Conservation (phyloP, 2,329 filamentous ascomycete species). For the Didymella segeticola region DNA sequence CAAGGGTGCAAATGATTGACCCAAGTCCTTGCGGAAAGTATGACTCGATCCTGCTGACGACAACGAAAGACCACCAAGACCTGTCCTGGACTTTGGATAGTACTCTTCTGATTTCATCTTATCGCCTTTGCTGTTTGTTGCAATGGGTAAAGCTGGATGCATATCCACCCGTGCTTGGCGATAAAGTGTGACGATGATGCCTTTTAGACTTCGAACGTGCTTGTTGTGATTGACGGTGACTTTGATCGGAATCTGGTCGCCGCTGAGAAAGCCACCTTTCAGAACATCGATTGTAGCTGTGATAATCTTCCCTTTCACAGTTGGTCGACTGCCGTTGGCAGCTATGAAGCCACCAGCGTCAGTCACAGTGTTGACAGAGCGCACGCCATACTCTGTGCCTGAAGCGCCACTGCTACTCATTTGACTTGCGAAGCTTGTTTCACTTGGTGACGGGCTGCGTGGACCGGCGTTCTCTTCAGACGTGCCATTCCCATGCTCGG, state of each 20-base stretch:
- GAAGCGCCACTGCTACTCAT: constrained; percentile 65
- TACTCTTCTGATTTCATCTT: constrained; percentile 80
- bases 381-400: constrained; percentile 50
- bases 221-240: constrained; percentile 89
- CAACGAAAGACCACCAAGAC: constrained; percentile 83
- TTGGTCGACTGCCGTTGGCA: constrained; percentile 57
- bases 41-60: constrained; percentile 86
- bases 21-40: constrained; percentile 93
- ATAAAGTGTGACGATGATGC: constrained; percentile 91
- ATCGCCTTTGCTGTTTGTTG: constrained; percentile 68
- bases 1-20: constrained; percentile 85
- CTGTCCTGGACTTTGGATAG: constrained; percentile 86
- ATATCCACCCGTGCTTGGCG: constrained; percentile 90
- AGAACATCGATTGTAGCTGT: constrained; percentile 84
- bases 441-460: constrained; percentile 55
- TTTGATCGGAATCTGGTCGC: constrained; percentile 80
- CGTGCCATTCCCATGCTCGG: constrained; percentile 31
- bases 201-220: constrained; percentile 86
- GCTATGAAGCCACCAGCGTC: constrained; percentile 54
- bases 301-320: constrained; percentile 75
- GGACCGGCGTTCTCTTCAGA: constrained; percentile 44
- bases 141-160: constrained; percentile 67
- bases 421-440: constrained; percentile 56
- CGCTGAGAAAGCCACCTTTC: constrained; percentile 83
- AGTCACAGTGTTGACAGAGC: constrained; percentile 53